phyloP scores from a whole-genome alignment of 2,329 filamentous ascomycete species.

The Aspergillus sp. region DNA sequence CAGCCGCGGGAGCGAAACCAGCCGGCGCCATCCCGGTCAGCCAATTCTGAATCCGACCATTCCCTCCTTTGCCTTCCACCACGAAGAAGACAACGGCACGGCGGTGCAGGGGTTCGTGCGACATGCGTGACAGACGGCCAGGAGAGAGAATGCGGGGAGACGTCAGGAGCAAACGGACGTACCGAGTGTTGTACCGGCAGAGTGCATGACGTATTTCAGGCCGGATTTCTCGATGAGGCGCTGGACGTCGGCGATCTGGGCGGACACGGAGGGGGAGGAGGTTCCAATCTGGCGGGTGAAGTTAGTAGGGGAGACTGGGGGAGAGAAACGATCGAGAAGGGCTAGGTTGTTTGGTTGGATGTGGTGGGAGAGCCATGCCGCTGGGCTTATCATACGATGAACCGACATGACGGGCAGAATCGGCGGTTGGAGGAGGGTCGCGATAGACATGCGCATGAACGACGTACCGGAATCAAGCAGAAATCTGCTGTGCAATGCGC shows the following conservation, averaged over 20 bases:
- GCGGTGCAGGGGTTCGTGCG: neutral
- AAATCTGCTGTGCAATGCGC: constrained; percentile 81
- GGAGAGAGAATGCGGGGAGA: constrained; percentile 1
- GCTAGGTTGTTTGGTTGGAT: neutral
- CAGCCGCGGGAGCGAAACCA: constrained; percentile 1
- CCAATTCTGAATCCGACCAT: neutral
- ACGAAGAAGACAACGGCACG: neutral
- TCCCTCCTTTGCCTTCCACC: no score
- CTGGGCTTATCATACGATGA: neutral
- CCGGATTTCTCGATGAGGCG: constrained; percentile 77
- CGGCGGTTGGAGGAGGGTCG: neutral
- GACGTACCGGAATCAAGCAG: constrained; percentile 76
- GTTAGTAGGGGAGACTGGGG: no score
- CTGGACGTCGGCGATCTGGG: constrained; percentile 87
- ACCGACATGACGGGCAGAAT: neutral
- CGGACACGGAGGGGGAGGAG: constrained; percentile 69
- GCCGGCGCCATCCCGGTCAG: neutral
- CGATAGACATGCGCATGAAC: neutral
- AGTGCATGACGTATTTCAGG: constrained; percentile 84
- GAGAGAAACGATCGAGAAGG: neutral
- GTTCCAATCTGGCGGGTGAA: constrained; percentile 67
- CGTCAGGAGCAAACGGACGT: constrained; percentile 32
- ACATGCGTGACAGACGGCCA: neutral
- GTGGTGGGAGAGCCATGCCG: neutral
- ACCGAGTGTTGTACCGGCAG: constrained; percentile 90